Conservation (phyloP, 768 basidiomycete genomes). For the Plicaturopsis crispa region DNA sequence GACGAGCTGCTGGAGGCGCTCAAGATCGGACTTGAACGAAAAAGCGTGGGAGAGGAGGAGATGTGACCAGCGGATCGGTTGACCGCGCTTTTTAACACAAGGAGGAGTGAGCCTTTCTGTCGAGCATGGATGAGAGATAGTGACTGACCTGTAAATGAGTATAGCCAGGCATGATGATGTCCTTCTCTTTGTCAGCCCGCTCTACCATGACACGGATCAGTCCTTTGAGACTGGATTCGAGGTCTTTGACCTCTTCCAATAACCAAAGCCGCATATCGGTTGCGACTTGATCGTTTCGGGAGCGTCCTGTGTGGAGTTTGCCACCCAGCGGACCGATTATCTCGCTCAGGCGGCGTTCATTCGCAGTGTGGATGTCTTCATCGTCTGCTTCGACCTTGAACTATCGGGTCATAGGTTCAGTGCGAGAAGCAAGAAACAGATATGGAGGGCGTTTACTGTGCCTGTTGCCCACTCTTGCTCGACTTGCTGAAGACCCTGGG, state of each 20-base stretch:
- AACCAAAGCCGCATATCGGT: slow-evolving; percentile 99
- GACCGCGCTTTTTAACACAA: slow-evolving; percentile 72
- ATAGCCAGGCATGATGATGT: slow-evolving; percentile 89
- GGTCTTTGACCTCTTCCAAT: slow-evolving; percentile 61
- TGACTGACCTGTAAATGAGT: slow-evolving; percentile 88
- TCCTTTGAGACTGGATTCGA: slow-evolving; percentile 63
- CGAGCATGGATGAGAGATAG: neutral
- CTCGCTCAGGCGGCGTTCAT: slow-evolving; percentile 90
- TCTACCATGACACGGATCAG: slow-evolving; percentile 86
- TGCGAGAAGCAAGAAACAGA: neutral
- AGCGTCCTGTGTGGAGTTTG: slow-evolving; percentile 95
- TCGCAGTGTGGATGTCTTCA: slow-evolving; percentile 98
- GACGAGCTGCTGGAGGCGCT: slow-evolving; percentile 74
- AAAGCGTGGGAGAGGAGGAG: slow-evolving; percentile 92
- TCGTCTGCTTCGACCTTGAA: slow-evolving; percentile 81
- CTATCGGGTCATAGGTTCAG: slow-evolving; percentile 29
- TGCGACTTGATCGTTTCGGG: slow-evolving; percentile 96
- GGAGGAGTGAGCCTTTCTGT: neutral
- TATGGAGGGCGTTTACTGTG: slow-evolving; percentile 37
- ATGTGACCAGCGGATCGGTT: slow-evolving; percentile 99
- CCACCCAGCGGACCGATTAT: slow-evolving; percentile 89
- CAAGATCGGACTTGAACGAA: slow-evolving; percentile 85
- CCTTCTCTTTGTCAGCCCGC: slow-evolving; percentile 89
- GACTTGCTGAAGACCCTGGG: slow-evolving; percentile 67
- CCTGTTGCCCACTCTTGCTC: slow-evolving; percentile 82